Evolutionary conservation across 306 rosid genomes (phyloP).

Genomic region (Neltuma alba): DNA sequence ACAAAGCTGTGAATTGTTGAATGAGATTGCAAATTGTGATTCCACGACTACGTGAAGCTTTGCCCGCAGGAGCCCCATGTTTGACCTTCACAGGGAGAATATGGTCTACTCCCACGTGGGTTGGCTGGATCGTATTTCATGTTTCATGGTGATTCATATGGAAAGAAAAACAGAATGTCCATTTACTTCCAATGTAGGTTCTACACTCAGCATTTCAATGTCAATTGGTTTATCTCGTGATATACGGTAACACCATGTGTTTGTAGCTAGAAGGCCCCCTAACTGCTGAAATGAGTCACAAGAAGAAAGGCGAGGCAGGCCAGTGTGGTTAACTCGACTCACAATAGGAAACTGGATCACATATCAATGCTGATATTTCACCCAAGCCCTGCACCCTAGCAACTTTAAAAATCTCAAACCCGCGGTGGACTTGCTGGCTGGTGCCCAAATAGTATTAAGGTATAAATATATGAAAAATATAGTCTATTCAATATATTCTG

Average conservation of each 20-base stretch:
- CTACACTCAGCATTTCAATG: not conserved
- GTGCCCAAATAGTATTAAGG: slow-evolving; percentile 38
- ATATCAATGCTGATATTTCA: no score
- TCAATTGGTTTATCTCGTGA: not conserved
- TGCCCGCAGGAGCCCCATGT: not conserved
- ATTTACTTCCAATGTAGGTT: not conserved
- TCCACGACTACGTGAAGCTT: not conserved
- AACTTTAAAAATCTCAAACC: slow-evolving; percentile 11
- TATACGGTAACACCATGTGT: not conserved
- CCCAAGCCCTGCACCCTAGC: not conserved
- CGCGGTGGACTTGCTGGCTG: not conserved
- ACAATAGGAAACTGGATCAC: not conserved
- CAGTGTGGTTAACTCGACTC: no score
- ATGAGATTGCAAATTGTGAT: not conserved
- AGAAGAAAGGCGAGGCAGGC: not conserved
- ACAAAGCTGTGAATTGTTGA: not conserved
- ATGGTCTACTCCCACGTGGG: not conserved
- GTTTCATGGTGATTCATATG: not conserved
- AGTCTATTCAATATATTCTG: slow-evolving; percentile 53
- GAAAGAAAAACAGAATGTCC: not conserved
- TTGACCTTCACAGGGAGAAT: not conserved
- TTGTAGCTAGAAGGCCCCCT: not conserved
- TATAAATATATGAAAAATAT: slow-evolving; percentile 45
- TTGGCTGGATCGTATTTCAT: not conserved
- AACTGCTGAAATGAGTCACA: not conserved